Evolutionary conservation across 1,284 basidiomycete species (phyloP).

Genomic region (Golubevia sp.): DNA sequence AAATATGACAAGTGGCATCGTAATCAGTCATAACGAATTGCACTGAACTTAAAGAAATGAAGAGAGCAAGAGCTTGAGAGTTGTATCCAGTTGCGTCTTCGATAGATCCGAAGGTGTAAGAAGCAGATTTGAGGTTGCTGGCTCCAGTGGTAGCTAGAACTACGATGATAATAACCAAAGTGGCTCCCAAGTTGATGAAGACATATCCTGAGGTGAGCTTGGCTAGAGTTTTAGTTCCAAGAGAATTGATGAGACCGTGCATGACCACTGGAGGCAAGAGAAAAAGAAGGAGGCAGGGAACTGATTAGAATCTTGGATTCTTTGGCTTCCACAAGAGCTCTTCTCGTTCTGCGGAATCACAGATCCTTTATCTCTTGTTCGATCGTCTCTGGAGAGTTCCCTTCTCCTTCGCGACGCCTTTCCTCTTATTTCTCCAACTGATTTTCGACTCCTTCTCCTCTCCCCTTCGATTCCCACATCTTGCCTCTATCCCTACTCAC

Average conservation of each 20-base stretch:
- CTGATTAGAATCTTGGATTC: neutral
- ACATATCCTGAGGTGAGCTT: slow-evolving; percentile 79
- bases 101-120: slow-evolving; percentile 72
- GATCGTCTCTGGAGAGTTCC: too few species aligned
- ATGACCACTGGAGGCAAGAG: slow-evolving; percentile 32
- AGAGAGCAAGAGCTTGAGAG: slow-evolving; percentile 1
- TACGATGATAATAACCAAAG: slow-evolving; percentile 73
- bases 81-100: slow-evolving; percentile 64
- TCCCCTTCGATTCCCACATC: too few species aligned
- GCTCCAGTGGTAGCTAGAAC: slow-evolving; percentile 73
- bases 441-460: too few species aligned
- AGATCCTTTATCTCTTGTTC: too few species aligned
- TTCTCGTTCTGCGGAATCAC: too few species aligned
- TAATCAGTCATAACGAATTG: slow-evolving; percentile 59
- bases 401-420: too few species aligned
- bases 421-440: too few species aligned
- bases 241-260: slow-evolving; percentile 69
- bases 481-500: too few species aligned
- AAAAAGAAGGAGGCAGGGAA: too few species aligned
- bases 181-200: slow-evolving; percentile 81
- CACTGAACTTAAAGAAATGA: neutral
- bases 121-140: slow-evolving; percentile 5
- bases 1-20: slow-evolving; percentile 77
- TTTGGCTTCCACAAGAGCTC: too few species aligned
- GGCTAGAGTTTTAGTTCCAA: slow-evolving; percentile 80